These are phyloP conservation scores for Solanum hybrid DNA, from an alignment of 305 asterid genomes.

Conservation along the genomic window DNA sequence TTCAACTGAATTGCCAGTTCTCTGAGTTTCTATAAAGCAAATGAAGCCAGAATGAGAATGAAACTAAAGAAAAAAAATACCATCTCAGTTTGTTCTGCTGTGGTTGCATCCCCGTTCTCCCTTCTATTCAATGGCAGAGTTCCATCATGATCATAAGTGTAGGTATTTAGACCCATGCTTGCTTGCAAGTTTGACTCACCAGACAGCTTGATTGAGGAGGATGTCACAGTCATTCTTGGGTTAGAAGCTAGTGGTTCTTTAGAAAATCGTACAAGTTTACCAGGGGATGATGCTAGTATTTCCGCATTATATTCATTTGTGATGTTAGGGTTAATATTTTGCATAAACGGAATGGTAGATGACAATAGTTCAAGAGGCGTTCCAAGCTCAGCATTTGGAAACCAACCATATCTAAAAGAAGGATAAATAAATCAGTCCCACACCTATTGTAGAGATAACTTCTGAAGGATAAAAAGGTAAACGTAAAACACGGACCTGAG, in stretches of 20 bases:
- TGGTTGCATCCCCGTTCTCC: slow-evolving; percentile 27
- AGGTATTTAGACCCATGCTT: slow-evolving; percentile 21
- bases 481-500: slow-evolving; percentile 50
- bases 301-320: slow-evolving; percentile 26
- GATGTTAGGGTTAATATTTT: slow-evolving; percentile 15
- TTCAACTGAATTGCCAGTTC: not conserved
- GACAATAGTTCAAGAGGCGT: slow-evolving; percentile 36
- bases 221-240: slow-evolving; percentile 16
- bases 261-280: slow-evolving; percentile 13
- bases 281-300: slow-evolving; percentile 5
- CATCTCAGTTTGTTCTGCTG: slow-evolving; percentile 34
- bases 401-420: slow-evolving; percentile 81
- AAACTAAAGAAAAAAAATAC: slow-evolving; percentile 21
- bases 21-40: not conserved
- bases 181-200: slow-evolving; percentile 20
- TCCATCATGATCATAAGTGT: slow-evolving; percentile 20
- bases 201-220: slow-evolving; percentile 25
- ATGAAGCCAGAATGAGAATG: not conserved
- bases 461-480: not conserved
- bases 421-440: slow-evolving; percentile 11
- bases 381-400: slow-evolving; percentile 51
- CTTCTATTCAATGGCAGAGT: slow-evolving; percentile 17
- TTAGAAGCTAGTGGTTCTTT: slow-evolving; percentile 23
- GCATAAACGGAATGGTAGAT: slow-evolving; percentile 21
- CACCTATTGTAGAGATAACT: not conserved